Percentiles rank a stretch among this genome's conserved stretches.
Conservation (phyloP, 2,329 filamentous ascomycete genomes). For the Colletotrichum orchidophilum region DNA sequence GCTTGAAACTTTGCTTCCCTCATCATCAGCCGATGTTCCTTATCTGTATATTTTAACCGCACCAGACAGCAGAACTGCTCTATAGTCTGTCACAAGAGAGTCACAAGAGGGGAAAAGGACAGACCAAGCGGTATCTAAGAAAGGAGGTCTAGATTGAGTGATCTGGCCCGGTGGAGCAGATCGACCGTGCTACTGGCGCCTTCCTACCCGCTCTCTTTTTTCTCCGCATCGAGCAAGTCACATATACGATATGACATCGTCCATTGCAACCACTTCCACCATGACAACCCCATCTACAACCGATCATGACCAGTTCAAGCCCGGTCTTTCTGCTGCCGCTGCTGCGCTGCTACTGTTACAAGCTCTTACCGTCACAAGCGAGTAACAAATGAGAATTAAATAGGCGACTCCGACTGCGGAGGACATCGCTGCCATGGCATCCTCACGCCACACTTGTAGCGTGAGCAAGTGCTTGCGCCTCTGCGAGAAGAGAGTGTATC, state of each 20-base stretch:
- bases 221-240: conserved; percentile 8
- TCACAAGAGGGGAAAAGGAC: too few species aligned
- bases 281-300: not conserved
- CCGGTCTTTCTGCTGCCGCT: not conserved
- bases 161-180: not conserved
- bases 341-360: not conserved
- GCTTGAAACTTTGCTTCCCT: not conserved
- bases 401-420: not conserved
- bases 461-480: not conserved
- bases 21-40: not conserved
- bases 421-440: not conserved
- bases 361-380: not conserved
- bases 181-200: conserved; percentile 14
- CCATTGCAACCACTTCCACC: not conserved
- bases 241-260: conserved; percentile 12
- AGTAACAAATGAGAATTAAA: not conserved
- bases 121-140: not conserved
- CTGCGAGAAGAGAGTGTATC: not conserved
- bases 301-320: not conserved
- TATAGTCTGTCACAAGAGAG: not conserved
- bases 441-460: not conserved
- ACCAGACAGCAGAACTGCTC: not conserved
- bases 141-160: conserved; percentile 1
- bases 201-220: not conserved
- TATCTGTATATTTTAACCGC: not conserved